A percentile compares a stretch with the other conserved stretches of the same genome.
phyloP scores from a whole-genome alignment of 371 early-diverging fungal genomes.

The Lichtheimia corymbifera region DNA sequence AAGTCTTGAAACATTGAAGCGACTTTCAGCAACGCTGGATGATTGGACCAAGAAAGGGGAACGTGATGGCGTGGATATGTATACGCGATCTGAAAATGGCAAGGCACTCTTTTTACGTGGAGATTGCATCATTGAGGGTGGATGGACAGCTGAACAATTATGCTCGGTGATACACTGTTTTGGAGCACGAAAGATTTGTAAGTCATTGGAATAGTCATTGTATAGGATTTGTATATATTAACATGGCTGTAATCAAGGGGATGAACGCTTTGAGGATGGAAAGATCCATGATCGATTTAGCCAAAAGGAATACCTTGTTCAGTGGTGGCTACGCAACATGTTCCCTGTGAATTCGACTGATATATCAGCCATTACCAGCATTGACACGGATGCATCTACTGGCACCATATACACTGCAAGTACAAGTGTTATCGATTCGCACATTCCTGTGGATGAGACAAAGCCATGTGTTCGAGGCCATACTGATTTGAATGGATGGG shows the following conservation, averaged over 20 bases:
- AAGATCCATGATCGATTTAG: conserved; percentile 54
- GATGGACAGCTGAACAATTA: conserved; percentile 58
- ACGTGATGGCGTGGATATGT: conserved; percentile 9
- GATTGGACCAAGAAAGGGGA: conserved; percentile 16
- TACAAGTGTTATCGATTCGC: conserved; percentile 56
- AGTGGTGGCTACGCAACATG: conserved; percentile 30
- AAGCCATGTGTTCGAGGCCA: conserved; percentile 45
- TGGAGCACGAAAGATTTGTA: conserved; percentile 50
- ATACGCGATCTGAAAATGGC: conserved; percentile 4
- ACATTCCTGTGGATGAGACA: conserved; percentile 39
- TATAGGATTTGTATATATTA: too few species aligned
- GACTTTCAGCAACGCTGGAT: conserved; percentile 17
- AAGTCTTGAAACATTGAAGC: conserved; percentile 16
- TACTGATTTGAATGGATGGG: conserved; percentile 63
- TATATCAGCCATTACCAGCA: conserved; percentile 43
- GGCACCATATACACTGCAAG: conserved; percentile 60
- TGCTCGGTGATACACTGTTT: conserved; percentile 46
- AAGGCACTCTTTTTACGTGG: conserved; percentile 46
- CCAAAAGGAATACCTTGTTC: conserved; percentile 57
- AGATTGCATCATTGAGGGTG: conserved; percentile 52
- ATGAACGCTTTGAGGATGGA: conserved; percentile 55
- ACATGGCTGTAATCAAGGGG: conserved; percentile 33
- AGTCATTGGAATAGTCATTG: neutral
- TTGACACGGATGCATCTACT: conserved; percentile 55
- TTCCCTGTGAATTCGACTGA: conserved; percentile 30